These are phyloP conservation scores for Quercus dentata DNA, from an alignment of 306 rosid genomes.

Conservation along the genomic window DNA sequence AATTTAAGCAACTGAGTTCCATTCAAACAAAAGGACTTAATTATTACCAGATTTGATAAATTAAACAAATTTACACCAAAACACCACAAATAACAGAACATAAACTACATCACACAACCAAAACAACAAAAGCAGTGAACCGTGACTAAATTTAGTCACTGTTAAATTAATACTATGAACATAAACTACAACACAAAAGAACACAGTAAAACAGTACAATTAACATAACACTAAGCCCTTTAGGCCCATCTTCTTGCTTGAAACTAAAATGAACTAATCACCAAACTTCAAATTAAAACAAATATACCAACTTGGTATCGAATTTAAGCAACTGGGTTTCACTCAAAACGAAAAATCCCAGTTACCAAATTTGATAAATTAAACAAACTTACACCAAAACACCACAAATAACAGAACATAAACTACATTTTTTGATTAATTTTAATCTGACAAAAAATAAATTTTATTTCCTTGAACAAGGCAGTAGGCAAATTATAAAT, in stretches of 20 bases:
- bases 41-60: not conserved
- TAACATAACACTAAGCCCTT: not conserved
- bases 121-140: not conserved
- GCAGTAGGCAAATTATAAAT: constrained; percentile 9
- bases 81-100: not conserved
- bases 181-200: not conserved
- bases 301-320: too few relatives aligned
- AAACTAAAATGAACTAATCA: not conserved
- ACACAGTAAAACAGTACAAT: too few relatives aligned
- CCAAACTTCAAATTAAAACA: too few relatives aligned
- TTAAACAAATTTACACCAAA: not conserved
- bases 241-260: not conserved
- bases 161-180: not conserved
- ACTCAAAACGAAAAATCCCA: not conserved
- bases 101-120: not conserved
- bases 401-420: not conserved
- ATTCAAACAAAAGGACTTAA: not conserved
- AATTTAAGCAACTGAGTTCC: not conserved
- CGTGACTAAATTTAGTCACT: not conserved
- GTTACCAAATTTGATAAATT: not conserved
- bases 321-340: not conserved
- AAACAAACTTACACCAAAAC: not conserved
- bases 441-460: too few relatives aligned
- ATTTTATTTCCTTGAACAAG: not conserved
- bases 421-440: not conserved